Evolutionary conservation across 2,329 filamentous ascomycete species (phyloP).

Genomic region (Rhynchosporium agropyri): DNA sequence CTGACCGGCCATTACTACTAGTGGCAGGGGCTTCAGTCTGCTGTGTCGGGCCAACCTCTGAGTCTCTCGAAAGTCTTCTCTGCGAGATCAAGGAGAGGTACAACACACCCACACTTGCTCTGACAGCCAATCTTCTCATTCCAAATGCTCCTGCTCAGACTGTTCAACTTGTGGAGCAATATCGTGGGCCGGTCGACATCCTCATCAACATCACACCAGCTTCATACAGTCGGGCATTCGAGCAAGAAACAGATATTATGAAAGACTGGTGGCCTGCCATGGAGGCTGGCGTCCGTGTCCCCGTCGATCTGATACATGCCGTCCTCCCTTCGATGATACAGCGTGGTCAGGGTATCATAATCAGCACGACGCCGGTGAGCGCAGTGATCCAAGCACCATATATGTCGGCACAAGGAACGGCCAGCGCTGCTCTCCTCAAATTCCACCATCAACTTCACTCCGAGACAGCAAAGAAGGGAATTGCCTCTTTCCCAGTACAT

Average conservation of each 20-base stretch:
- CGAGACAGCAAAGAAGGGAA: slow-evolving; percentile 31
- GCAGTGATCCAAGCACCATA: slow-evolving; percentile 24
- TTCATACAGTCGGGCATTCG: slow-evolving; percentile 21
- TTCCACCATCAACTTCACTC: slow-evolving; percentile 34
- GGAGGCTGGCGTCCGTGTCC: slow-evolving; percentile 19
- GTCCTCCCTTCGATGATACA: slow-evolving; percentile 32
- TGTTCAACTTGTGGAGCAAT: slow-evolving; percentile 22
- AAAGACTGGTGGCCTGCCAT: slow-evolving; percentile 28
- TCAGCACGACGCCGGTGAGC: slow-evolving; percentile 23
- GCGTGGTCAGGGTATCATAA: slow-evolving; percentile 29
- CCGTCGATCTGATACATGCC: slow-evolving; percentile 30
- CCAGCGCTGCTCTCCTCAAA: slow-evolving; percentile 31
- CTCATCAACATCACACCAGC: slow-evolving; percentile 28
- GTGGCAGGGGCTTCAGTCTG: slow-evolving; percentile 41
- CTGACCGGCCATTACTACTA: neutral
- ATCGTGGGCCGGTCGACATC: slow-evolving; percentile 30
- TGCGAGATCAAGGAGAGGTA: slow-evolving; percentile 31
- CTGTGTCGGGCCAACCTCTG: slow-evolving; percentile 27
- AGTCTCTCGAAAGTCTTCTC: slow-evolving; percentile 28
- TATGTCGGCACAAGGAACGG: slow-evolving; percentile 23
- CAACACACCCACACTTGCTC: slow-evolving; percentile 27
- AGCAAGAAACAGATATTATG: slow-evolving; percentile 23
- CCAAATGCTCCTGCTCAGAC: slow-evolving; percentile 21
- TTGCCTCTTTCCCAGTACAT: slow-evolving; percentile 30
- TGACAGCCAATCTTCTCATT: slow-evolving; percentile 27